Evolutionary conservation across 495 filamentous ascomycete genomes (phyloP), one percentile per base, ranked within the genome.

Genomic region (Acidiella bohemica): DNA sequence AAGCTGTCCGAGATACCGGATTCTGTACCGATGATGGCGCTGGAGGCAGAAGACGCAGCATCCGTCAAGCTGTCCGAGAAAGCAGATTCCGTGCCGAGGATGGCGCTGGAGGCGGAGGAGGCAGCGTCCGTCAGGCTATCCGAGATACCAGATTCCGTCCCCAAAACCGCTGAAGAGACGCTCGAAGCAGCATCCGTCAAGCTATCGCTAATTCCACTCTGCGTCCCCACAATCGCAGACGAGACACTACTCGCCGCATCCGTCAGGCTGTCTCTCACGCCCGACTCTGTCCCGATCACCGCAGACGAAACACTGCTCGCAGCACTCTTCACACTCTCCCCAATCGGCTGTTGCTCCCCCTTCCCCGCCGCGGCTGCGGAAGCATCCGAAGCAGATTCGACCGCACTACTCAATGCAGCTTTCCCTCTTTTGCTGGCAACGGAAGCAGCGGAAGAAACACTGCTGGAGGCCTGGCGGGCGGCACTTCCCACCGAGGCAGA

Each of bases 41-140:
- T 53, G 13, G 65, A 59, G 21, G 54, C 55, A 30, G 61, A 52
- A 11, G 61, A 61, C 10, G 54, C 47, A 13, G 53, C 57, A 16
- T 47, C 58, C 51, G 38, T 33, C 8, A 49, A 25, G 5, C 14
- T 27, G 36, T 40, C 41, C 38, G 19, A 42, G n/a, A 32, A 50
- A 48, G 14, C 29, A 11, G 56, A 59, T 27, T n/a, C 13, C n/a
- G 31, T 33, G 1, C 51, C 53, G 12, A 58, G 39, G 36, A 60
- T 46, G 13, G 58, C 53, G 30, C 50, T 53, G 13, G 65, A 59
- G 21, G 54, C 55, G 30, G 61, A 52, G 11, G 61, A 61, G 11
- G 54, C 47, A 14, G 53, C 57, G 16, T 47, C 58, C 50, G 38
- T 33, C 8, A 49, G 25, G 3, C 14, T 27, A 36, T 40, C 41